Conservation (phyloP, 2,329 filamentous ascomycete species). For the Colletotrichum aenigma region DNA sequence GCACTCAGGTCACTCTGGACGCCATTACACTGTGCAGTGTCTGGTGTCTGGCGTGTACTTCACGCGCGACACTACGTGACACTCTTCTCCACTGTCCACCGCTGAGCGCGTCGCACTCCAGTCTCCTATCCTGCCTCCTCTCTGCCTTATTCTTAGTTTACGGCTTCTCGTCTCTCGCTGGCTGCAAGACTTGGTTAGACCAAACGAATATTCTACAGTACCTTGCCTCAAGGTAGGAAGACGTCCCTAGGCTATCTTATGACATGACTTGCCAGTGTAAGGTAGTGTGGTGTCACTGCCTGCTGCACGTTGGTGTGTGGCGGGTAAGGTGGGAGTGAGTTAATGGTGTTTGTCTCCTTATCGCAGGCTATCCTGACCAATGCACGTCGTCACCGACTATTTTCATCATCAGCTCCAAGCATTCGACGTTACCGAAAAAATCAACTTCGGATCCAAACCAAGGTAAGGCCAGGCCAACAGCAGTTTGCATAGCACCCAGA, state of each 20-base stretch:
- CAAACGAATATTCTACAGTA: background rate
- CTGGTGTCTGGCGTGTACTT: background rate
- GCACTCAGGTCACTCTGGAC: background rate
- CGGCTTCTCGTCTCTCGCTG: background rate
- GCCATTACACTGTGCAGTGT: background rate
- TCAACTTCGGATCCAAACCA: background rate
- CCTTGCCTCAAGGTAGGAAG: background rate
- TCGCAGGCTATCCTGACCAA: constrained; percentile 3
- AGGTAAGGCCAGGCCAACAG: background rate
- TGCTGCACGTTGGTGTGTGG: background rate
- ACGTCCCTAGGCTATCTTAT: background rate
- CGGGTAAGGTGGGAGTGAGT: background rate
- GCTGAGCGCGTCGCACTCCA: background rate
- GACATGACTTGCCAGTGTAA: background rate
- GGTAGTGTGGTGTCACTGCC: background rate
- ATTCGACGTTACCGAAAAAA: background rate
- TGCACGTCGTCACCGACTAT: background rate
- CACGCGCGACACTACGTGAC: background rate
- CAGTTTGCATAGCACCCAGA: background rate
- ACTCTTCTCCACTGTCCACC: background rate
- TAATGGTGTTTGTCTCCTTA: background rate
- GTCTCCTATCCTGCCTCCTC: background rate
- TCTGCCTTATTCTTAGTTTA: background rate
- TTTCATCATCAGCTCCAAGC: background rate
- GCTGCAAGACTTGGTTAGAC: background rate